Base-by-base conservation (phyloP, 225 moss, liverwort and hornwort species). In the Ulota crispa region DNA sequence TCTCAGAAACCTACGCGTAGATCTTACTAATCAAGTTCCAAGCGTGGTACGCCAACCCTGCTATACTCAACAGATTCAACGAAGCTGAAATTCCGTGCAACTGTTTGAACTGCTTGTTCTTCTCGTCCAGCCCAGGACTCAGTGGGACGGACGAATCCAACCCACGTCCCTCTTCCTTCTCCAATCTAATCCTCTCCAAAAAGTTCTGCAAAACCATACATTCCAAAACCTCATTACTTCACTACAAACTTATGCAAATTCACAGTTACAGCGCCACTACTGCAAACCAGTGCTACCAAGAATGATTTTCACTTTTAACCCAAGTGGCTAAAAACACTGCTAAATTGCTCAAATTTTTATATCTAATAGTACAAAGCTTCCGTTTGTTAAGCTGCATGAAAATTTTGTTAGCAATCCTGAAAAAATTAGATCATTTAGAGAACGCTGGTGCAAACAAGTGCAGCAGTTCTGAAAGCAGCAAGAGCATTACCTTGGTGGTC, bases 141-240 rank as follows among this genome's bases (percentile, higher is more conserved):
- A 60, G 16, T 5, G 70, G 63, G 0, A 72, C 67, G 0, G 26
- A 53, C 16, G 77, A 39, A 23, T 68, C 11, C 39, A 87, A 11
- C 1, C 89, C 91, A 28, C 62, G 79, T 6, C 91, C 91, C 82
- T 91, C 91, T 80, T 91, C 91, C 77, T 91, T 91, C 83, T 91
- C 89, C 85, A 89, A 39, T 56, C 34, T 83, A 65, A 89, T 30
- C 79, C 85, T 87, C 31, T 89, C 89, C 1, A 87, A 68, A 3
- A 69, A 87, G 11, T 85, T 54, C 91, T 91, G 87, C 18, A 68
- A 57, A 19, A 19, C 21, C 77, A 45, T 14, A 14, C 3, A 45
- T 0, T 3, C 45, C 43, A 43, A 43, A 45, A 45, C 4, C 0
- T 13, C 14, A 13, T 45, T 1, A 13, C 4, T 14, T 13, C 45